Base-by-base conservation (phyloP, 306 rosid genomes). In the Prunus dulcis region DNA sequence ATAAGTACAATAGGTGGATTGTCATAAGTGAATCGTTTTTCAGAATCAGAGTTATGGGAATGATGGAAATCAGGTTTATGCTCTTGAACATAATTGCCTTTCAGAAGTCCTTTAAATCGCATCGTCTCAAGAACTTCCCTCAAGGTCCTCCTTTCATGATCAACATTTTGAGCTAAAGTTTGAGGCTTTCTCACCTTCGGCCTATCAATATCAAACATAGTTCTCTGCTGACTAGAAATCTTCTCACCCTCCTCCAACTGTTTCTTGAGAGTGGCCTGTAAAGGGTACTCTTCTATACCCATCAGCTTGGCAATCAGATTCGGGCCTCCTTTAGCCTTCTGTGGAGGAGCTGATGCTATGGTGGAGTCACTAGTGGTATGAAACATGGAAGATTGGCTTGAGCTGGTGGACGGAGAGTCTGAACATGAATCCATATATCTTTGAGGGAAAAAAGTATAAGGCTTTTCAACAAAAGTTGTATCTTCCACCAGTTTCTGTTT, bases 221-320 rank as follows among this genome's bases (percentile, higher is more conserved):
- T 84, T 30, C 89, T 86, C 82, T 38, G 83, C 60, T 85, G 92
- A 67, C 82, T 81, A 50, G 81, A 70, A 74, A 83, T 82, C 81
- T 82, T 86, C 74, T 80, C 81, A 79, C 78, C 87, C 51, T 61
- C 60, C 47, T 84, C 89, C n/a, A 71, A 46, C 76, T 78, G 84
- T 76, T 84, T 89, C 73, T 78, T 86, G 15, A 57, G 67, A 57
- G 81, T 64, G 32, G 78, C 41, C 69, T 79, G 86, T 64, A 80
- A 69, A 81, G 88, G 80, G 57, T 69, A 77, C 68, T 84, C 90
- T 86, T 89, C 97, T 27, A 96, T 73, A 60, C 98, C 98, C 99
- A 96, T 92, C 67, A 96, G 86, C 93, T 82, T 96, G 66, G 98
- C 97, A 72, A 92, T 88, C 79, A 96, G 78, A 78, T 81, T 91